Evolutionary conservation across 116 monocot genomes (phyloP), one percentile per base, ranked within the genome.

Genomic region (Cymodocea nodosa): DNA sequence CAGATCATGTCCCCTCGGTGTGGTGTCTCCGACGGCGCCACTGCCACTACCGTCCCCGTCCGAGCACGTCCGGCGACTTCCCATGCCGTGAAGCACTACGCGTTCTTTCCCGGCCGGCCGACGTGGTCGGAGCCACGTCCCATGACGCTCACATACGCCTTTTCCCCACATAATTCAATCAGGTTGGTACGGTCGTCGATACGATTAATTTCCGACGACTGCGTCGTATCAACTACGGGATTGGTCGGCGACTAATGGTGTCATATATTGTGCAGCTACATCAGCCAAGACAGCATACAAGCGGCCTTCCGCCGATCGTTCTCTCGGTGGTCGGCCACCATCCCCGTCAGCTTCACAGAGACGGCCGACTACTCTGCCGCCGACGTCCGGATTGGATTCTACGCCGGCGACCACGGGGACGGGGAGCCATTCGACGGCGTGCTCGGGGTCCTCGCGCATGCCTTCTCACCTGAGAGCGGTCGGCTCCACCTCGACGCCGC

Each of bases 361-460:
- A 51, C 67, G 0, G 48, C 36, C 5, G 74, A 85, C 17, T 85
- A 87, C 76, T 15, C 36, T 1, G 13, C 60, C 2, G 91, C 97
- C 22, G 83, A 91, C 63, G 74, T 97, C 53, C 83, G 82, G 70
- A 69, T 97, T 7, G 97, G 81, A 0, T 90, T 97, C 73, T 85
- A 76, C 67, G 19, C 14, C 16, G 91, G 97, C 1, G 83, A 85
- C 51, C 97, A 97, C 69, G 97, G 97, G 3, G 97, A 97, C 63
- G 88, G 97, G 19, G 74, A 88, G 73, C 83, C 97, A 8, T 97
- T 97, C 68, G 97, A 97, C 73, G 91, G 91, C 4, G 80, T 75
- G 19, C 63, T 91, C 23, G 97, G 97, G 15, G 65, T 97, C 56
- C 71, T 97, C 8, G 97, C 83, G 0, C 97, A 97, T 73, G 97